Evolutionary conservation across 1,284 basidiomycete species (phyloP).

Genomic region (Hymenochaete sp.): DNA sequence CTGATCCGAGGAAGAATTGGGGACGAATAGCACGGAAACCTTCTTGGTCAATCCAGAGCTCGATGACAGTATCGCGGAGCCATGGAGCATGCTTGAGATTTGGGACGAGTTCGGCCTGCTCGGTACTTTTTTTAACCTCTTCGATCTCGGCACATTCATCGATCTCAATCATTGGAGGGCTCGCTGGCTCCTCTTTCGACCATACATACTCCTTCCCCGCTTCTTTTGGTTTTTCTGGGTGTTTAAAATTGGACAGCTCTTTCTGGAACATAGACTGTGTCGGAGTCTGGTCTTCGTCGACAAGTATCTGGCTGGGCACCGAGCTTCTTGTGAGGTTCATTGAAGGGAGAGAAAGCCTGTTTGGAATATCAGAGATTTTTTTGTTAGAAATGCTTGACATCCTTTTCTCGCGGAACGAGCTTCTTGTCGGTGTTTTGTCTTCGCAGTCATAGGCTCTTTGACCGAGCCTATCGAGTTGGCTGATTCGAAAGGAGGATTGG

Average conservation of each 20-base stretch:
- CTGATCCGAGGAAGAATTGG: constrained; percentile 47
- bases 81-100: constrained; percentile 16
- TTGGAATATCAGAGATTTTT: too few relatives aligned
- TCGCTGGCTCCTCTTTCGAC: not conserved
- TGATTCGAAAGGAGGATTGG: too few relatives aligned
- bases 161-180: not conserved
- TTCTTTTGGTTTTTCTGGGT: too few relatives aligned
- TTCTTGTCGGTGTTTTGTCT: too few relatives aligned
- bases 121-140: not conserved
- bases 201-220: not conserved
- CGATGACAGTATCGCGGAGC: constrained; percentile 43
- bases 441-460: too few relatives aligned
- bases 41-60: constrained; percentile 74
- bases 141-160: not conserved
- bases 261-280: constrained; percentile 10
- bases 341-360: too few relatives aligned
- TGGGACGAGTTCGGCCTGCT: constrained; percentile 3
- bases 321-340: too few relatives aligned
- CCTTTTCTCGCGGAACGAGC: too few relatives aligned
- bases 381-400: too few relatives aligned
- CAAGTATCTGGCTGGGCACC: too few relatives aligned
- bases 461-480: too few relatives aligned
- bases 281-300: constrained; percentile 8
- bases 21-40: constrained; percentile 57
- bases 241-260: not conserved